These are phyloP conservation scores for Penicillium expansum DNA, from an alignment of 2,329 filamentous ascomycete species.

Conservation along the genomic window DNA sequence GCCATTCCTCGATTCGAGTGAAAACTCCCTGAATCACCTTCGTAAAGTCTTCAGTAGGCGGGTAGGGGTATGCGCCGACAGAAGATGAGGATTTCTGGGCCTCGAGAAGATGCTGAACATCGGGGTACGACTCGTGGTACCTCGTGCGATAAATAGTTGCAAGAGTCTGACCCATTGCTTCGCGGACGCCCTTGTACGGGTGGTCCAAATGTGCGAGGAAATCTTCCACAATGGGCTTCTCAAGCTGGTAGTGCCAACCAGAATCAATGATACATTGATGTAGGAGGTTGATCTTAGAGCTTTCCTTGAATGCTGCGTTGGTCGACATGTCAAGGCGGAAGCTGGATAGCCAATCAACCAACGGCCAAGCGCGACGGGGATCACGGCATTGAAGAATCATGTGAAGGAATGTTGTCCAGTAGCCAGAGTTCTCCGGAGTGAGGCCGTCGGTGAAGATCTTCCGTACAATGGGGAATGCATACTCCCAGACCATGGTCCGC, in stretches of 20 bases:
- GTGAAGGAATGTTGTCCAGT: slow-evolving; percentile 94
- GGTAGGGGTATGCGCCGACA: slow-evolving; percentile 80
- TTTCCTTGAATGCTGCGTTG: slow-evolving; percentile 98
- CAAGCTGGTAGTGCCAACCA: slow-evolving; percentile 94
- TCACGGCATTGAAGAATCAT: slow-evolving; percentile 86
- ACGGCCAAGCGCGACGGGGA: slow-evolving; percentile 79
- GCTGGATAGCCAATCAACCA: slow-evolving; percentile 75
- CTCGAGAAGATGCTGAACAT: slow-evolving; percentile 71
- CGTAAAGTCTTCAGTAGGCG: slow-evolving; percentile 70
- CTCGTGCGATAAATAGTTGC: slow-evolving; percentile 84
- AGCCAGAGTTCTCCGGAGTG: slow-evolving; percentile 88
- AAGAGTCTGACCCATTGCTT: slow-evolving; percentile 87
- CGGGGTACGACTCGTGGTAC: slow-evolving; percentile 89
- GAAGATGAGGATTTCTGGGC: slow-evolving; percentile 76
- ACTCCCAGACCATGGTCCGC: slow-evolving; percentile 78
- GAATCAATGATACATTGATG: slow-evolving; percentile 83
- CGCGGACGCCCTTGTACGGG: slow-evolving; percentile 94
- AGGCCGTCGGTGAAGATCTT: slow-evolving; percentile 85
- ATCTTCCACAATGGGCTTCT: slow-evolving; percentile 82
- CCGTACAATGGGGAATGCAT: slow-evolving; percentile 83
- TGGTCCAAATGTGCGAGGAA: slow-evolving; percentile 92
- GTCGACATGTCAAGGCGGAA: slow-evolving; percentile 93
- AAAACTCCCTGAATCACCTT: slow-evolving; percentile 74
- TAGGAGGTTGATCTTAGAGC: slow-evolving; percentile 87
- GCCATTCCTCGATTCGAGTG: slow-evolving; percentile 77